These are phyloP conservation scores for Saccharomycopsis lassenensis DNA, from an alignment of 805 yeast genomes.

Conservation along the genomic window DNA sequence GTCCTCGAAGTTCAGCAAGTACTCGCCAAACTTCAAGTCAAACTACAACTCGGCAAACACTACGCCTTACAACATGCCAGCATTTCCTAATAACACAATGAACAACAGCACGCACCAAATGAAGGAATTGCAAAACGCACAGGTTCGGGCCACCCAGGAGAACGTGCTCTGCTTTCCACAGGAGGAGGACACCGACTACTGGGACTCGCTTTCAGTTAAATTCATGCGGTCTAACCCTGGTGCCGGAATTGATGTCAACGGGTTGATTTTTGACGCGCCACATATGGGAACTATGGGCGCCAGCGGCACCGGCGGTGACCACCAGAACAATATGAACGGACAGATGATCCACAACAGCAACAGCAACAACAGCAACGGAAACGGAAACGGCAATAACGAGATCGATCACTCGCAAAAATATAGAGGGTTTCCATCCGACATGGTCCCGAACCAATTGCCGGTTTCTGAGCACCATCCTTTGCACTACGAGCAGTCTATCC, in stretches of 20 bases:
- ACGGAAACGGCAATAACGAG: no score
- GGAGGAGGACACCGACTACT: background rate
- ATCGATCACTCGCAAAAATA: constrained; percentile 2
- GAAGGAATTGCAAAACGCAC: constrained; percentile 1
- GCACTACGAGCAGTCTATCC: constrained; percentile 25
- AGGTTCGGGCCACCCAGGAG: background rate
- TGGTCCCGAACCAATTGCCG: constrained; percentile 23
- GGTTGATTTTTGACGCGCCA: background rate
- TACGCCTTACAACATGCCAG: constrained; percentile 14
- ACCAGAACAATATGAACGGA: background rate
- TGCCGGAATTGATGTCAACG: background rate
- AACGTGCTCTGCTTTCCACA: background rate
- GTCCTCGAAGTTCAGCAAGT: constrained; percentile 12
- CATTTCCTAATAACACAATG: no score
- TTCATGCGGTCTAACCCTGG: background rate
- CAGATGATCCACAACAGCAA: constrained; percentile 13
- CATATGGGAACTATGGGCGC: background rate
- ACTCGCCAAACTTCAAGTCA: constrained; percentile 10
- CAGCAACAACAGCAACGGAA: constrained; percentile 11
- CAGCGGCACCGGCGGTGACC: background rate
- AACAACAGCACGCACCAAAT: no score
- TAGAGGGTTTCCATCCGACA: background rate
- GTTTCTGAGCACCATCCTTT: constrained; percentile 47
- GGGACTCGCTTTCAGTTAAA: background rate
- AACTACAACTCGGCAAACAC: constrained; percentile 8